Percentiles rank a stretch among this genome's conserved stretches.
phyloP scores from a whole-genome alignment of 225 moss, liverwort and hornwort species.

The Bryum argenteum region DNA sequence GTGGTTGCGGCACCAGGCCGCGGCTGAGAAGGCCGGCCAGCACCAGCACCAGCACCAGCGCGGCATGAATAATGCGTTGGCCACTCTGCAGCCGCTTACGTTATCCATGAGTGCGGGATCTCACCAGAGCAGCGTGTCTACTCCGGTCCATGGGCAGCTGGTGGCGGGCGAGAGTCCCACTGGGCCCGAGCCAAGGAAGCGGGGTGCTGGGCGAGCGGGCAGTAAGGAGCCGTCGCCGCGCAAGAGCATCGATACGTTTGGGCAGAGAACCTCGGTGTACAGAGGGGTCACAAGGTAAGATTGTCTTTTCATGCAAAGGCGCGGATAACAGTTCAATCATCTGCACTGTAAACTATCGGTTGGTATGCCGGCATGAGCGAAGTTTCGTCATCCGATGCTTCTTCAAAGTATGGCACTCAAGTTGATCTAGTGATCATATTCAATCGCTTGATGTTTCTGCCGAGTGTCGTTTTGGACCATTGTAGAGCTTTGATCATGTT shows the following conservation, averaged over 20 bases:
- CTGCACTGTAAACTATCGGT: neutral
- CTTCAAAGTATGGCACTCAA: neutral
- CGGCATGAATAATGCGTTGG: conserved; percentile 44
- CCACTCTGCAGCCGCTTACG: conserved; percentile 77
- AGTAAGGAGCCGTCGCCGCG: conserved; percentile 96
- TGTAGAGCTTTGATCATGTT: neutral
- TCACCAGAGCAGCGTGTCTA: conserved; percentile 74
- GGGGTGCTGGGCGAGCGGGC: conserved; percentile 84
- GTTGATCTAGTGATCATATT: neutral
- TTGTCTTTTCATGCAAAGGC: neutral
- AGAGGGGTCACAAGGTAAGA: conserved; percentile 93
- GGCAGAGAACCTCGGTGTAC: conserved; percentile 91
- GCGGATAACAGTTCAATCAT: neutral
- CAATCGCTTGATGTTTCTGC: neutral
- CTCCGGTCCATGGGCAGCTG: conserved; percentile 59
- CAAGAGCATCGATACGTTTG: conserved; percentile 94
- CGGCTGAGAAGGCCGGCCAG: conserved; percentile 56
- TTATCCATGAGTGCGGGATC: conserved; percentile 92
- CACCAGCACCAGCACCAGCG: conserved; percentile 38
- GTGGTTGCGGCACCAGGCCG: conserved; percentile 77
- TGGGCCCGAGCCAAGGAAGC: conserved; percentile 82
- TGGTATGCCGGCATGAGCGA: neutral
- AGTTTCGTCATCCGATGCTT: neutral
- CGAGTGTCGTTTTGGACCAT: neutral
- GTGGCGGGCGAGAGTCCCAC: conserved; percentile 65